Evolutionary conservation across 305 asterid genomes (phyloP).

Genomic region (Fraxinus dipetala): DNA sequence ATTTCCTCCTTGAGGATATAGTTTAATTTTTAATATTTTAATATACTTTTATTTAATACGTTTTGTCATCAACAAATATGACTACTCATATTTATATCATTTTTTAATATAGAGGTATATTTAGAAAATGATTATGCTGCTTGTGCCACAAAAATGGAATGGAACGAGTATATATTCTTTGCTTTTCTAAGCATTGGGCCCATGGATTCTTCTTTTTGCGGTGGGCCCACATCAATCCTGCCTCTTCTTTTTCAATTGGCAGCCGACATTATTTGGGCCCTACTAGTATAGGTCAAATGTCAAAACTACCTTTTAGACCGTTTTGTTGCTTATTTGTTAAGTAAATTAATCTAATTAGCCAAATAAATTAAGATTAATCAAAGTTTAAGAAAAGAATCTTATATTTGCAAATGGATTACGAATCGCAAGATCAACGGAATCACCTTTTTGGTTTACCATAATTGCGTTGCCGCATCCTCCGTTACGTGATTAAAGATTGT

Average conservation of each 20-base stretch:
- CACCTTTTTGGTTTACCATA: not conserved
- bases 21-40: not conserved
- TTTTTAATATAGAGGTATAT: no score
- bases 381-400: constrained; percentile 2
- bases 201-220: not conserved
- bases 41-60: not conserved
- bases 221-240: not conserved
- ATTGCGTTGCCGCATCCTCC: not conserved
- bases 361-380: not conserved
- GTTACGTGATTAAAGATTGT: constrained; percentile 6
- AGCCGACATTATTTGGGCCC: not conserved
- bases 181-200: not conserved
- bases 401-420: not conserved
- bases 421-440: not conserved
- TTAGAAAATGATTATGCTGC: no score
- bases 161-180: no score
- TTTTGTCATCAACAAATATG: no score
- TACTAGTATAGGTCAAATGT: not conserved
- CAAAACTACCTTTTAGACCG: not conserved
- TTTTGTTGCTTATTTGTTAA: not conserved
- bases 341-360: not conserved
- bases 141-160: no score
- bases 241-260: not conserved
- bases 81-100: not conserved
- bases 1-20: not conserved